Percentiles rank a stretch among this genome's conserved stretches.
Evolutionary conservation across 148 eudicot species (phyloP).

Genomic region (Cornus kousa): DNA sequence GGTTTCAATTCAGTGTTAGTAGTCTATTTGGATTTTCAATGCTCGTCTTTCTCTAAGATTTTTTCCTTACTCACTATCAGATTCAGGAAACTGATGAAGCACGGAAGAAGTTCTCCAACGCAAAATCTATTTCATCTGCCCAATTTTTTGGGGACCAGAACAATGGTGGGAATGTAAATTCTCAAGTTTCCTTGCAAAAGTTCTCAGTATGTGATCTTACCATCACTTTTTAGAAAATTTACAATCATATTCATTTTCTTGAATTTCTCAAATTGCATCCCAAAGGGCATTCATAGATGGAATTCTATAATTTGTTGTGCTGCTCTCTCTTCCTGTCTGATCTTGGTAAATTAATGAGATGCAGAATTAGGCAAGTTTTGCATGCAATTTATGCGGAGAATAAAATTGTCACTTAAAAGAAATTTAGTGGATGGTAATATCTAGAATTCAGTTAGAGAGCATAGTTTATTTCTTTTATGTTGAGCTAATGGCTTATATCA

Average conservation of each 20-base stretch:
- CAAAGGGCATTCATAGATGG: not conserved
- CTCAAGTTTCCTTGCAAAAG: slow-evolving; percentile 69
- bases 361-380: not conserved
- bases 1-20: not conserved
- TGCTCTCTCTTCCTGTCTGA: not conserved
- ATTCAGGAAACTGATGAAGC: slow-evolving; percentile 94
- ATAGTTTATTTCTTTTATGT: not conserved
- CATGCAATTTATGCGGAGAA: not conserved
- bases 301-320: not conserved
- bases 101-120: slow-evolving; percentile 92
- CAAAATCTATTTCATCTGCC: slow-evolving; percentile 91
- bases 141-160: slow-evolving; percentile 81
- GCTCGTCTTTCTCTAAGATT: slow-evolving; percentile 1
- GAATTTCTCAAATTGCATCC: not conserved
- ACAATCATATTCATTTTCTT: not conserved
- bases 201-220: slow-evolving; percentile 57
- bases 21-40: slow-evolving; percentile 9
- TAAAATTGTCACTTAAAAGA: not conserved
- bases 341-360: not conserved
- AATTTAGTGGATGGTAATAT: not conserved
- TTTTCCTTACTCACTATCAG: slow-evolving; percentile 28
- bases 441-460: not conserved
- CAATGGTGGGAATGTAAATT: slow-evolving; percentile 42
- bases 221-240: not conserved
- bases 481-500: not conserved